Evolutionary conservation across 2,329 filamentous ascomycete species (phyloP), one percentile per base, ranked within the genome.

Genomic region (Trichoderma endophyticum): DNA sequence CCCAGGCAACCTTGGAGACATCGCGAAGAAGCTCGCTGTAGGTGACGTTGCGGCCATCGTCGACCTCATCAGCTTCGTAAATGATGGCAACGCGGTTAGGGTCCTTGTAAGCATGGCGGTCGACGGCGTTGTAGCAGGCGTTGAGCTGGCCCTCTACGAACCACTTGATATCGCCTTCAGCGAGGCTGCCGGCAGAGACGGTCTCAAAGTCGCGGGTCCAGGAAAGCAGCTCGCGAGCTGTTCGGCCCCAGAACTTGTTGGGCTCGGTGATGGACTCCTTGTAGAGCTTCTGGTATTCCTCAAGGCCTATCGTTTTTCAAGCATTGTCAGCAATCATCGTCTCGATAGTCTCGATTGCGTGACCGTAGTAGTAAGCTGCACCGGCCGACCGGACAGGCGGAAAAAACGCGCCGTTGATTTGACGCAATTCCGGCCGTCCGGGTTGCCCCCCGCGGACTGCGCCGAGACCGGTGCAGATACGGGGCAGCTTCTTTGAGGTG

Each of bases 51-150:
- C 95, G 94, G 79, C 96, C 95, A 80, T 97, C 92, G 69, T 84
- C 87, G 56, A 92, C 89, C 84, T 99, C 96, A 79, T 99, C 96
- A 73, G 95, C 95, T 86, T 99, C 96, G 86, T 98, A 99, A 85
- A 98, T 97, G 84, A 99, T 97, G 81, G 96, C 96, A 62, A 96
- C 90, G 84, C 92, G 94, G 84, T 98, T 86, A 62, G 96, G 96
- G 84, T 97, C 91, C 84, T 95, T 94, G 84, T 97, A 89, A n/a
- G 96, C 96, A 83, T 98, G 95, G 74, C 96, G 93, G 80, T 99
- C 96, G 75, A 99, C 91, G 80, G 94, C 97, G 86, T 99, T 99
- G 90, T 94, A 98, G 32, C 93, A 96, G 74, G 96, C 96, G 79
- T 99, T 99, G 79, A 99, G 87, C 78, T 91, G 90, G 76, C 96